These are phyloP conservation scores for Cytospora paraplurivora DNA, from an alignment of 2,329 filamentous ascomycete genomes.

Conservation along the genomic window DNA sequence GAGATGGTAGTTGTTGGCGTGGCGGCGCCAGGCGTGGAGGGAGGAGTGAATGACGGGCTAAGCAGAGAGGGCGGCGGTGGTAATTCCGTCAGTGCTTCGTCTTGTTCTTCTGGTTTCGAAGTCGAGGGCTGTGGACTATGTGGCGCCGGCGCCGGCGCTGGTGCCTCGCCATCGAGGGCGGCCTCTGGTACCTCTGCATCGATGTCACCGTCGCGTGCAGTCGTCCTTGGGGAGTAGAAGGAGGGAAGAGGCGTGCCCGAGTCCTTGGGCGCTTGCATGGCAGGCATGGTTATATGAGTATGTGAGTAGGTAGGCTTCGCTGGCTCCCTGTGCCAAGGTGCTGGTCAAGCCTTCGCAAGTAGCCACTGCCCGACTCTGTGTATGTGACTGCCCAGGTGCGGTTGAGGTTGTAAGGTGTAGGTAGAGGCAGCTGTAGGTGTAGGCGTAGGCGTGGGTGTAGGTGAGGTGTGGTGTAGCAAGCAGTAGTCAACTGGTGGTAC, in stretches of 20 bases:
- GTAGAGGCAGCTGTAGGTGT: neutral
- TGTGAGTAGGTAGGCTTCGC: neutral
- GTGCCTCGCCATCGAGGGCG: constrained; percentile 23
- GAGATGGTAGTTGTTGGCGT: constrained; percentile 49
- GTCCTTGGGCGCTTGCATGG: constrained; percentile 1
- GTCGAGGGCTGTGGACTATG: constrained; percentile 10
- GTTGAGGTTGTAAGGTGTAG: neutral
- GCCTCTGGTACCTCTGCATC: constrained; percentile 31
- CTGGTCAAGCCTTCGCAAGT: neutral
- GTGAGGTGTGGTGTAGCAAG: too few species aligned
- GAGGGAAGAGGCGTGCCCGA: constrained; percentile 32
- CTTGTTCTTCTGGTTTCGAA: constrained; percentile 26
- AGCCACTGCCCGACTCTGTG: neutral
- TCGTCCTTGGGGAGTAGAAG: constrained; percentile 37
- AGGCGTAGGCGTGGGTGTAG: neutral
- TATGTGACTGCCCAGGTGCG: neutral
- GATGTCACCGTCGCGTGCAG: constrained; percentile 31
- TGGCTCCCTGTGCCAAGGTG: neutral
- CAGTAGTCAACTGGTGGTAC: neutral
- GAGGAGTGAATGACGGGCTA: constrained; percentile 82
- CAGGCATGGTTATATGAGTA: constrained; percentile 8
- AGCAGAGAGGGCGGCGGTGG: constrained; percentile 68
- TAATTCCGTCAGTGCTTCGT: constrained; percentile 22
- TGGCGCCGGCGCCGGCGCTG: constrained; percentile 26
- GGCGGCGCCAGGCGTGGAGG: constrained; percentile 61